These are phyloP conservation scores for Lepraria neglecta DNA, from an alignment of 495 filamentous ascomycete species.

Conservation along the genomic window DNA sequence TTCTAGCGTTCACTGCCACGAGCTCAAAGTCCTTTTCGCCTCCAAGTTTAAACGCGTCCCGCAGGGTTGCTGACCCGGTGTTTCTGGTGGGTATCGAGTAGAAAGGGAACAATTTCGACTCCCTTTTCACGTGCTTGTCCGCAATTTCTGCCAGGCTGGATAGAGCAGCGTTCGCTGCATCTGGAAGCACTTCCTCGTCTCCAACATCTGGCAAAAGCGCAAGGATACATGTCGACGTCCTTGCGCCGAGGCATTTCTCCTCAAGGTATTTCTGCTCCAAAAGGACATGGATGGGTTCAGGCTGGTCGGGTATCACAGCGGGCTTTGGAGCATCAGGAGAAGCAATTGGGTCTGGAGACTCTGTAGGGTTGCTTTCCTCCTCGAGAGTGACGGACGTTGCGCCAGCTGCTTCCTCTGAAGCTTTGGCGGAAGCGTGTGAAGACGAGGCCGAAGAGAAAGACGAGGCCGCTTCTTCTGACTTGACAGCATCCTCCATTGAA, in stretches of 20 bases:
- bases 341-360: constrained; percentile 42
- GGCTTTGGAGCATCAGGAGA: constrained; percentile 43
- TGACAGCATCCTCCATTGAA: constrained; percentile 13
- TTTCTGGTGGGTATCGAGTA: constrained; percentile 66
- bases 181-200: constrained; percentile 34
- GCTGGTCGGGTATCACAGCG: constrained; percentile 37
- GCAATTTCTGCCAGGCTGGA: constrained; percentile 63
- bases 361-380: constrained; percentile 38
- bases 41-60: constrained; percentile 54
- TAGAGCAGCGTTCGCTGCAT: constrained; percentile 49
- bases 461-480: constrained; percentile 28
- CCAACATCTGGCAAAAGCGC: constrained; percentile 62
- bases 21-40: constrained; percentile 52
- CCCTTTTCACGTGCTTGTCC: constrained; percentile 60
- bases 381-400: constrained; percentile 40
- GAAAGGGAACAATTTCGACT: constrained; percentile 72
- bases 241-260: constrained; percentile 64
- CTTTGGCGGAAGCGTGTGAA: constrained; percentile 38
- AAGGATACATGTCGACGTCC: constrained; percentile 80
- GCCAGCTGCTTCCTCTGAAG: constrained; percentile 33
- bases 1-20: constrained; percentile 74
- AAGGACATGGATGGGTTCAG: constrained; percentile 46
- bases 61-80: constrained; percentile 47
- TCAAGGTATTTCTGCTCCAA: constrained; percentile 53
- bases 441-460: constrained; percentile 40